Evolutionary conservation across 2,329 filamentous ascomycete genomes (phyloP).

Genomic region (Aureobasidium uvarum): DNA sequence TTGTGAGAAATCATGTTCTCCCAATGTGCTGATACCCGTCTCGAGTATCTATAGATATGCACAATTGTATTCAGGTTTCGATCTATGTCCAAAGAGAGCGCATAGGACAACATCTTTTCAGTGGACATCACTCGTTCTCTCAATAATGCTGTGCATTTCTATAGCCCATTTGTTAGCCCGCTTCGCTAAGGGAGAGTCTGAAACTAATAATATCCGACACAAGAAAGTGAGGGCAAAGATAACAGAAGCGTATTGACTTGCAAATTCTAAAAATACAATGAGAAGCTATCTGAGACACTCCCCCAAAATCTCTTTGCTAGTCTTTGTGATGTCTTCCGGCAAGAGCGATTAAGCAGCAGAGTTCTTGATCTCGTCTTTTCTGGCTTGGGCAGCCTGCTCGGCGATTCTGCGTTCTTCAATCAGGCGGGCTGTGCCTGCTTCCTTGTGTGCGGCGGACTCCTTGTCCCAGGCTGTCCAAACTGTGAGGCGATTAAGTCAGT

Average conservation of each 20-base stretch:
- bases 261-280: neutral
- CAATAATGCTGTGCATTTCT: neutral
- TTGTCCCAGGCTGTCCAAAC: conserved; percentile 42
- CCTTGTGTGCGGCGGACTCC: conserved; percentile 33
- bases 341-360: conserved; percentile 15
- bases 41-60: no score
- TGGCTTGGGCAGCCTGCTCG: conserved; percentile 34
- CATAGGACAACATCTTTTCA: neutral
- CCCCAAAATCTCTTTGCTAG: no score
- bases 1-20: no score
- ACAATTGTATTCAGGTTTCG: no score
- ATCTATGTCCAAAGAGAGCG: neutral
- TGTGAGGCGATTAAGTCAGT: conserved; percentile 24
- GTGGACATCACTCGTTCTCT: neutral
- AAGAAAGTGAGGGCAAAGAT: no score
- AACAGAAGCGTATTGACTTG: neutral
- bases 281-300: no score
- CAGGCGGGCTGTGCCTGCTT: conserved; percentile 33
- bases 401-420: conserved; percentile 36
- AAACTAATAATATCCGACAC: no score
- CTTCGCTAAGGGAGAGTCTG: neutral
- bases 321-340: no score
- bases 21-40: no score
- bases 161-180: neutral
- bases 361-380: conserved; percentile 37